Evolutionary conservation across 2,329 filamentous ascomycete species (phyloP), one percentile per base, ranked within the genome.

Genomic region (Botrytis tulipae): DNA sequence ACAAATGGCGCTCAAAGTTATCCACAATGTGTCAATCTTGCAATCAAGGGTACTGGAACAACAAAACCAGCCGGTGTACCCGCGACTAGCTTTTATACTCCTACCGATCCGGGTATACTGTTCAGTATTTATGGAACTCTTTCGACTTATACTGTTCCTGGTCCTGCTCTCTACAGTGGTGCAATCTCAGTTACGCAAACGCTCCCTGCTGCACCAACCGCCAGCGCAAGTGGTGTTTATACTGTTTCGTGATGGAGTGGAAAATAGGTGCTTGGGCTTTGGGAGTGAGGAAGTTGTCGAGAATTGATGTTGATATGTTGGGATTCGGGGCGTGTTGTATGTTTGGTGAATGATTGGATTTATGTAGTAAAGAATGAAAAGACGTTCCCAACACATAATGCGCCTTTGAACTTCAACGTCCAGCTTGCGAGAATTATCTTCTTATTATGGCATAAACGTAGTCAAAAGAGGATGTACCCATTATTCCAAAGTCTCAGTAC

Each of bases 11-110:
- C 81, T 82, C 76, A 86, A 86, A 82, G 83, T 82, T 79, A 88
- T 85, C 79, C 86, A 82, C 57, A 86, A 79, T 88, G 86, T 77
- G 78, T 87, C 72, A 87, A 86, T 77, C 80, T 87, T 42, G 80
- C 84, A 66, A 82, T 88, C 68, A 82, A 78, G 29, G 84, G 86
- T 42, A 80, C 81, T 18, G 85, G 85, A 12, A 82, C 82, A 22
- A 80, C 79, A 37, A 74, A 80, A 32, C 81, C 80, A 12, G 78
- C 80, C 25, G 84, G 85, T 25, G 78, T 81, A 22, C 70, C 78
- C 4, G 85, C 80, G 22, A 83, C 81, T 12, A 79, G 78, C 22
- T 82, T 86, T 37, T 86, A 86, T 76, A 82, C 78, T 66, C 73
- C 79, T 2, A 81, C 77, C 12, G 84, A 85, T 67, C 78, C 83